A percentile compares a stretch with the other conserved stretches of the same genome.
phyloP scores from a whole-genome alignment of 495 filamentous ascomycete species.

The Penicillium cinerascens region DNA sequence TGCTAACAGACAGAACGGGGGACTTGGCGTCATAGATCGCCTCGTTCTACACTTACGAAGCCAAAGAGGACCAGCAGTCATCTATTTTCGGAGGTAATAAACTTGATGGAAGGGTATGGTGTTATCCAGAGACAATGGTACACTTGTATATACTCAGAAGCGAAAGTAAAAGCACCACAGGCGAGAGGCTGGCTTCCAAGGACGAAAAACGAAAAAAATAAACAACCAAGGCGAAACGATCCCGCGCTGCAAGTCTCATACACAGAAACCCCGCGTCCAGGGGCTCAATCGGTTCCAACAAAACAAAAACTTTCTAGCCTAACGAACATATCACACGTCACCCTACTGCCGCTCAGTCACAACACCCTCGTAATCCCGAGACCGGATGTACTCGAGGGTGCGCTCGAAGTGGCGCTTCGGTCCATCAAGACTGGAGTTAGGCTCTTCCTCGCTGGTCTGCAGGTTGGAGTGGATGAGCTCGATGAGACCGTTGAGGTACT shows the following conservation, averaged over 20 bases:
- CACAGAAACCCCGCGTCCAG: not conserved
- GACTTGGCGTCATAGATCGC: not conserved
- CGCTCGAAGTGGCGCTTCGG: constrained; percentile 90
- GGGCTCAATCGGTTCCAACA: not conserved
- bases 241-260: not conserved
- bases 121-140: constrained; percentile 28
- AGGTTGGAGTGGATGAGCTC: constrained; percentile 97
- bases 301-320: not conserved
- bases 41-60: not conserved
- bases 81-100: not conserved
- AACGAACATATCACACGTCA: not conserved
- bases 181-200: constrained; percentile 19
- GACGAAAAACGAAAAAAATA: constrained; percentile 5
- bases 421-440: constrained; percentile 74
- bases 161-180: constrained; percentile 12
- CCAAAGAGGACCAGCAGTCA: constrained; percentile 1
- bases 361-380: constrained; percentile 89
- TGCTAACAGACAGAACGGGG: not conserved
- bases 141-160: constrained; percentile 34
- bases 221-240: constrained; percentile 7
- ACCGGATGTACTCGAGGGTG: constrained; percentile 87
- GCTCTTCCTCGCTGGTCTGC: constrained; percentile 65
- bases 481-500: constrained; percentile 96
- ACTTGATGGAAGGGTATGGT: constrained; percentile 24
- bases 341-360: constrained; percentile 64